Conservation (phyloP, 306 rosid species). For the Prosopis cineraria region DNA sequence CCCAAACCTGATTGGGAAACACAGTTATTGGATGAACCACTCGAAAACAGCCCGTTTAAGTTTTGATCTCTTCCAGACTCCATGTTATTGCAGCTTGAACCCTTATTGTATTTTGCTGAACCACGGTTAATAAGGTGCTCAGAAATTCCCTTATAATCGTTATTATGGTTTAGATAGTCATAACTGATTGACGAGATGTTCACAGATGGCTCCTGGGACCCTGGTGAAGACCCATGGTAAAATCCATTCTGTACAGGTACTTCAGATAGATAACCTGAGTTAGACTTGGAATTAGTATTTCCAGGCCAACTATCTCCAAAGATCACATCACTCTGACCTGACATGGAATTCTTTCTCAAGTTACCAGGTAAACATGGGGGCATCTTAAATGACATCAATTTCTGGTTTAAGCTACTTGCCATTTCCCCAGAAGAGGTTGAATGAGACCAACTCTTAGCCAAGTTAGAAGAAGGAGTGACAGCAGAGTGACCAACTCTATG, state of each 20-base stretch:
- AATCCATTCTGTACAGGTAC: constrained; percentile 60
- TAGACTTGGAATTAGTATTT: constrained; percentile 55
- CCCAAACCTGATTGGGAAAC: constrained; percentile 45
- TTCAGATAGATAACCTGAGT: constrained; percentile 52
- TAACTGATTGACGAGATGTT: constrained; percentile 52
- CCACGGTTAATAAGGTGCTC: constrained; percentile 45
- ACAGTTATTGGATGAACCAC: constrained; percentile 53
- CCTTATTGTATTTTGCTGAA: constrained; percentile 41
- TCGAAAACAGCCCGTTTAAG: constrained; percentile 62
- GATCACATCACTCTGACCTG: constrained; percentile 63
- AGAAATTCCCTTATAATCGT: constrained; percentile 46
- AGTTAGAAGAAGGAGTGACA: constrained; percentile 51
- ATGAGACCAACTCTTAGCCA: constrained; percentile 61
- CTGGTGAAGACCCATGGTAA: constrained; percentile 59
- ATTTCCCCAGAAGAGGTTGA: constrained; percentile 64
- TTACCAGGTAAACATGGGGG: constrained; percentile 50
- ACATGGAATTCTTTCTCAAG: constrained; percentile 53
- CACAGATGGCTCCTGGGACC: constrained; percentile 49
- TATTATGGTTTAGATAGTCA: constrained; percentile 48
- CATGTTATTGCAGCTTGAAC: constrained; percentile 48
- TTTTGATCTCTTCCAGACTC: constrained; percentile 62
- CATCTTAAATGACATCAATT: constrained; percentile 57
- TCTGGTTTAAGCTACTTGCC: constrained; percentile 58
- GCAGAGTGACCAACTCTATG: constrained; percentile 50
- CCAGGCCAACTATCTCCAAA: constrained; percentile 64